phyloP scores from a whole-genome alignment of 176 grass and related monocot species.

The Eragrostis nindensis region DNA sequence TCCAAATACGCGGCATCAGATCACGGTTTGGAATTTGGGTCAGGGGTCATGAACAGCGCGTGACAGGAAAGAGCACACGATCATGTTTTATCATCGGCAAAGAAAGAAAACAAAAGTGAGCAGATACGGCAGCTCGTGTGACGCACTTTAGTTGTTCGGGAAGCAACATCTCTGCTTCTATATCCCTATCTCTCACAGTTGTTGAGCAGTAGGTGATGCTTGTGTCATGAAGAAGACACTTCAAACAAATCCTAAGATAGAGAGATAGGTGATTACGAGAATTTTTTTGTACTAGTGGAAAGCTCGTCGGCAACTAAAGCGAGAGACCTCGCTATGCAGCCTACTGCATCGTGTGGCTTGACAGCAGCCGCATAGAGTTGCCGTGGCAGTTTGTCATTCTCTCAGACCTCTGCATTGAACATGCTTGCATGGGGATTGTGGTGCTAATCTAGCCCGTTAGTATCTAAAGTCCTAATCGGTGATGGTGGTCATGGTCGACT shows the following conservation, averaged over 20 bases:
- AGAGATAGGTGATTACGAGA: background rate
- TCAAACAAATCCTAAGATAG: background rate
- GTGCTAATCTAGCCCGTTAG: background rate
- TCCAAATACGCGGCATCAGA: constrained; percentile 12
- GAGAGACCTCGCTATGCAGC: background rate
- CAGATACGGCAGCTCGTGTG: constrained; percentile 18
- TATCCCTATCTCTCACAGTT: background rate
- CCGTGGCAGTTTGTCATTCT: background rate
- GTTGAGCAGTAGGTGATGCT: constrained; percentile 44
- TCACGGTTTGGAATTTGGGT: background rate
- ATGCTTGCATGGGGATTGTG: constrained; percentile 23
- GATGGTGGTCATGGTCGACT: background rate
- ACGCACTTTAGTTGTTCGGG: constrained; percentile 33
- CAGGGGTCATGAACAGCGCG: constrained; percentile 18
- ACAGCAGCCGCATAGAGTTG: constrained; percentile 8
- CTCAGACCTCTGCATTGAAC: background rate
- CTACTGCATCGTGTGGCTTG: background rate
- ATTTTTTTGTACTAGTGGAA: constrained; percentile 17
- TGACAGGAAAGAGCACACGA: background rate
- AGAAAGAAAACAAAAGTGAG: background rate
- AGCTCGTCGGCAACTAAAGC: constrained; percentile 21
- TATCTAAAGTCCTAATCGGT: background rate
- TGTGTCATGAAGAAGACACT: constrained; percentile 40
- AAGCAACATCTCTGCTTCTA: constrained; percentile 29
- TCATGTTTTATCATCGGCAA: background rate